A percentile compares a stretch with the other conserved stretches of the same genome.
Conservation (phyloP, 768 basidiomycete genomes). For the Cytidiella melzeri region DNA sequence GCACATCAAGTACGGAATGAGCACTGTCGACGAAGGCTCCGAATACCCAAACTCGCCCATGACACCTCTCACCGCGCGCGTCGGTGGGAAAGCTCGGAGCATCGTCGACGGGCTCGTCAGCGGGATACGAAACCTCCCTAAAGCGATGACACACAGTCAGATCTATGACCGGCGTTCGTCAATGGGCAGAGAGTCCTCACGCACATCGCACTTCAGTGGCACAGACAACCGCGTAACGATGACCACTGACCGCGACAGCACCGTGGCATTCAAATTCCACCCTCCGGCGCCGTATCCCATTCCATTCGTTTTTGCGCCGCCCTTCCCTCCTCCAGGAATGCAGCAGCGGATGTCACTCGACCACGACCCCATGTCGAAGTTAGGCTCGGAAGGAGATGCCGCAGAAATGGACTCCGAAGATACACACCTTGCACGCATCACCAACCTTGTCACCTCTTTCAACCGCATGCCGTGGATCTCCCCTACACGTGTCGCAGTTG, state of each 20-base stretch:
- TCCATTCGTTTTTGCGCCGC: conserved; percentile 9
- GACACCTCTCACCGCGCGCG: not conserved
- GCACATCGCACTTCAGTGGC: conserved; percentile 6
- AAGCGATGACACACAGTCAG: conserved; percentile 13
- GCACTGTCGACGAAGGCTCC: conserved; percentile 8
- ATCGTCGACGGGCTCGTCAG: conserved; percentile 12
- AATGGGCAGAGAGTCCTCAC: not conserved
- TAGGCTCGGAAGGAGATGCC: not conserved
- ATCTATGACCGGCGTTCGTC: conserved; percentile 10
- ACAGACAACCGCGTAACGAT: not conserved
- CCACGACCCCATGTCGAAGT: conserved; percentile 5
- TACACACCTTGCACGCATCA: not conserved
- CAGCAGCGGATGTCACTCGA: not conserved
- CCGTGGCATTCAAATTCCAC: conserved; percentile 4
- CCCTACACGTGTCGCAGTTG: conserved; percentile 6
- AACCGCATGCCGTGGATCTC: conserved; percentile 13
- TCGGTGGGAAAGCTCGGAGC: conserved; percentile 10
- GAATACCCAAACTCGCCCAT: conserved; percentile 2
- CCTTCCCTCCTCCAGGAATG: not conserved
- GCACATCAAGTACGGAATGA: not conserved
- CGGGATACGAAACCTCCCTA: conserved; percentile 13
- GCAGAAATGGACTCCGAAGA: not conserved
- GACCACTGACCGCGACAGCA: not conserved
- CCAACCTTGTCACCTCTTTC: conserved; percentile 6
- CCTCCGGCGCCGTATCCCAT: conserved; percentile 3